phyloP scores from a whole-genome alignment of 169 alveolate genomes.

The Besnoitia besnoiti region DNA sequence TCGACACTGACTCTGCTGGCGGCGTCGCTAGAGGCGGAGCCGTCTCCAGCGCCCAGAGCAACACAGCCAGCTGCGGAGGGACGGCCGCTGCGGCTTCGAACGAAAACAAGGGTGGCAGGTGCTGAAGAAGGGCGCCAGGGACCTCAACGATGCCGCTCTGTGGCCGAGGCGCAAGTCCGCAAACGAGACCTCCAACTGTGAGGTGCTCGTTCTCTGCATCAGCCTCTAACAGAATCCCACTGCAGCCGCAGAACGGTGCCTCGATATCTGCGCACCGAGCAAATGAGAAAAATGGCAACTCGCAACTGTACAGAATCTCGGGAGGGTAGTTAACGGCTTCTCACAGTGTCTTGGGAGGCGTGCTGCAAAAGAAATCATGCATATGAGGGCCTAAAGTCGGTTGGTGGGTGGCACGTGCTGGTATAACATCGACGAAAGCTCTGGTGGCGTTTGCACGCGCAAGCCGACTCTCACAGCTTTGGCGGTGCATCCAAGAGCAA shows the following conservation, averaged over 20 bases:
- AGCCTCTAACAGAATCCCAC: conserved; percentile 67
- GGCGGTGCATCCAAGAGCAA: no score
- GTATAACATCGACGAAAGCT: no score
- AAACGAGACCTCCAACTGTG: conserved; percentile 63
- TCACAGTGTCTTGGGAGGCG: no score
- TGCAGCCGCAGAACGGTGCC: conserved; percentile 50
- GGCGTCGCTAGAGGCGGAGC: background rate
- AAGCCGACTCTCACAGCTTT: no score
- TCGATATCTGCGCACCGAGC: background rate
- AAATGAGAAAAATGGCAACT: background rate
- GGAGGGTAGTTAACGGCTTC: no score
- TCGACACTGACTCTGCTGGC: background rate
- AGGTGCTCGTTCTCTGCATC: conserved; percentile 58
- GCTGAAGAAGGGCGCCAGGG: conserved; percentile 21
- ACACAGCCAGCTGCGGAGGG: conserved; percentile 39
- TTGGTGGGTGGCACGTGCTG: no score
- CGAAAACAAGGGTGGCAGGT: conserved; percentile 29
- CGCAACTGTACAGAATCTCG: no score
- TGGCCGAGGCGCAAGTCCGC: conserved; percentile 67
- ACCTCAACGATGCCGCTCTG: conserved; percentile 37
- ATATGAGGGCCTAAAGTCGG: no score
- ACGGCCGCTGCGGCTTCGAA: conserved; percentile 65
- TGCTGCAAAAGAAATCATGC: no score
- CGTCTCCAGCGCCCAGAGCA: conserved; percentile 4
- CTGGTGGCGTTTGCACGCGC: no score